These are phyloP conservation scores for Spergularia marina DNA, from an alignment of 148 eudicot species.

Conservation along the genomic window DNA sequence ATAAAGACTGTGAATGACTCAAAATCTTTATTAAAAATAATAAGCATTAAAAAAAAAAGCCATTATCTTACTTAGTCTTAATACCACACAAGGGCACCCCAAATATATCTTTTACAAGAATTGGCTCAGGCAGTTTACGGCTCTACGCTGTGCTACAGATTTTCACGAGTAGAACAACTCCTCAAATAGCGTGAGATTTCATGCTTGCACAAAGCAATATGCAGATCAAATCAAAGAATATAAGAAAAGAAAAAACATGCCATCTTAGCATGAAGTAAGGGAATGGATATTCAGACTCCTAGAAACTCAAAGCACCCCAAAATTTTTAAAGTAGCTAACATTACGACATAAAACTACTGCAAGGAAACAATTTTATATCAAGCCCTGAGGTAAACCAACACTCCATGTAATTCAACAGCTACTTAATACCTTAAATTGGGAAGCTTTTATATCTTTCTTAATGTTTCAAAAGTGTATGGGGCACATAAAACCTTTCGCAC, in stretches of 20 bases:
- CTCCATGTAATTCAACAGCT: neutral
- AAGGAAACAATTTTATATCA: neutral
- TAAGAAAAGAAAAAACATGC: neutral
- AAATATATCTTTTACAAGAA: neutral
- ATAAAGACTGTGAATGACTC: too few species aligned
- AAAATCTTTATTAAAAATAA: too few species aligned
- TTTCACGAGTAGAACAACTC: neutral
- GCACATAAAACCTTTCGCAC: too few species aligned
- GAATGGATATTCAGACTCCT: neutral
- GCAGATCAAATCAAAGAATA: neutral
- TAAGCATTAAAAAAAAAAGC: neutral
- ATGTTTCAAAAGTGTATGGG: neutral
- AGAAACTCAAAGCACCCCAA: neutral
- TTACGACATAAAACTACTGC: neutral
- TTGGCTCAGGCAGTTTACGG: neutral
- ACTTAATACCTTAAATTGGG: neutral
- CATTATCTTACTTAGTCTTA: too few species aligned
- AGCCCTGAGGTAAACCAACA: neutral
- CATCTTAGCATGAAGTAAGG: neutral
- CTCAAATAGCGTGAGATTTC: neutral
- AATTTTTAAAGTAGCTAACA: neutral
- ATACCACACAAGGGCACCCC: too few species aligned
- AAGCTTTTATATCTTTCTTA: neutral
- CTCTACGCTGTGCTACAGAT: neutral
- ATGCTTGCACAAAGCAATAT: neutral